phyloP scores from a whole-genome alignment of 495 filamentous ascomycete genomes.

The Talaromyces proteolyticus region DNA sequence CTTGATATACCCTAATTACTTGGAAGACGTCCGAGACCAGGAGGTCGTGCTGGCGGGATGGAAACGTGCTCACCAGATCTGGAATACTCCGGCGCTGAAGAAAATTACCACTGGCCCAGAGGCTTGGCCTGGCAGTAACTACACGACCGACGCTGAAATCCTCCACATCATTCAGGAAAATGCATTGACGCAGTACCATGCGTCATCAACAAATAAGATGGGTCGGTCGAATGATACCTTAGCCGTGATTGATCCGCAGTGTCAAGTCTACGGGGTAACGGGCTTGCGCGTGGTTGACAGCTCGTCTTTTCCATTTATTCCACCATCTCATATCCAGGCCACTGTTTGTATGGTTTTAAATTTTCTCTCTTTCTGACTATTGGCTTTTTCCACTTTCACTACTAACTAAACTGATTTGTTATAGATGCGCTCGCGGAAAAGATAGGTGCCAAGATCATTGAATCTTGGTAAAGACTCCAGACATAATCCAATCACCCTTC shows the following conservation, averaged over 20 bases:
- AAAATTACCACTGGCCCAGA: conserved; percentile 20
- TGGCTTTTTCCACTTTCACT: too few species aligned
- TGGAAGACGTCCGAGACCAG: conserved; percentile 33
- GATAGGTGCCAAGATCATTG: too few species aligned
- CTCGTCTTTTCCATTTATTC: conserved; percentile 44
- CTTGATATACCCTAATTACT: conserved; percentile 43
- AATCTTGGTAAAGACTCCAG: too few species aligned
- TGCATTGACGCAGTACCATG: conserved; percentile 45
- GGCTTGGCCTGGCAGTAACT: conserved; percentile 34
- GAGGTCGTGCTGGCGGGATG: conserved; percentile 38
- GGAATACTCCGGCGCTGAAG: conserved; percentile 14
- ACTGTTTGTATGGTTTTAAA: too few species aligned
- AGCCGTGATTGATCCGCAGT: conserved; percentile 35
- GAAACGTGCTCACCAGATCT: conserved; percentile 32
- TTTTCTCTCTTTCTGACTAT: too few species aligned
- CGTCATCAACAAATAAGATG: conserved; percentile 38
- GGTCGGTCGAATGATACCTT: conserved; percentile 24
- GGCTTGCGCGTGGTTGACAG: conserved; percentile 49
- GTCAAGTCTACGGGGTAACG: conserved; percentile 29
- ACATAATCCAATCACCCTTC: too few species aligned
- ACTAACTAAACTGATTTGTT: too few species aligned
- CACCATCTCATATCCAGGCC: conserved; percentile 39
- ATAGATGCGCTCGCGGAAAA: too few species aligned
- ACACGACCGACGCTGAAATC: conserved; percentile 42
- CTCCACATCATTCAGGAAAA: conserved; percentile 28